Evolutionary conservation across 2,329 filamentous ascomycete genomes (phyloP), one percentile per base, ranked within the genome.

Genomic region (Aureobasidium leucospermi): DNA sequence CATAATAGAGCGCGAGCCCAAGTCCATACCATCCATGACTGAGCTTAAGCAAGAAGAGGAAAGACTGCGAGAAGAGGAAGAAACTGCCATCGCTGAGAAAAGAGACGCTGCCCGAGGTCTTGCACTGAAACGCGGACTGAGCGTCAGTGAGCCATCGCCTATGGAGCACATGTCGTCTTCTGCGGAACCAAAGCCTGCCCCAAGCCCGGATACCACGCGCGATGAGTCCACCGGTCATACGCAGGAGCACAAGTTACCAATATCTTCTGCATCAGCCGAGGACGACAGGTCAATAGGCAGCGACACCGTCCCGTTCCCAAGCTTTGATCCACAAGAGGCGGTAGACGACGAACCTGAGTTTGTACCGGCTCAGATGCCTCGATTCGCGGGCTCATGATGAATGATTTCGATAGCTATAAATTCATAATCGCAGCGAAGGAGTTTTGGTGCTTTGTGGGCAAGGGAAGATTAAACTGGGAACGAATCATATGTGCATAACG

Each of bases 41-140:
- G 81, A 85, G 58, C 67, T 86, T 11, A 79, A 80, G 65, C 75
- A 74, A 36, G 82, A 87, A 70, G 84, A 87, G 67, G 79, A 82
- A 23, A 73, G 72, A 32, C 69, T 79, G 0, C 78, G 75, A 49
- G 65, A 73, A 36, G 74, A 85, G 66, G 83, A 87, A 67, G 85
- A 87, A 67, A 70, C 71, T 3, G 76, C 78, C 39, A 73, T 86
- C 29, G 72, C 78, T 59, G 74, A 76, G 51, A 83, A 78, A 65
- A 74, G 84, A 38, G 72, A 77, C 39, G 80, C 80, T 46, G 85
- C 84, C 3, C 76, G 78, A 36, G 74, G 76, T 46, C 68, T 86
- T 19, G 84, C 85, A 9, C 65, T 78, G 10, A 76, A 77, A 60
- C 76, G 80, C 31, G 84, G 84, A 1, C 67, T 86, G 8, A 55